These are phyloP conservation scores for Raffaelea albimanens DNA, from an alignment of 2,329 filamentous ascomycete species.

Conservation along the genomic window DNA sequence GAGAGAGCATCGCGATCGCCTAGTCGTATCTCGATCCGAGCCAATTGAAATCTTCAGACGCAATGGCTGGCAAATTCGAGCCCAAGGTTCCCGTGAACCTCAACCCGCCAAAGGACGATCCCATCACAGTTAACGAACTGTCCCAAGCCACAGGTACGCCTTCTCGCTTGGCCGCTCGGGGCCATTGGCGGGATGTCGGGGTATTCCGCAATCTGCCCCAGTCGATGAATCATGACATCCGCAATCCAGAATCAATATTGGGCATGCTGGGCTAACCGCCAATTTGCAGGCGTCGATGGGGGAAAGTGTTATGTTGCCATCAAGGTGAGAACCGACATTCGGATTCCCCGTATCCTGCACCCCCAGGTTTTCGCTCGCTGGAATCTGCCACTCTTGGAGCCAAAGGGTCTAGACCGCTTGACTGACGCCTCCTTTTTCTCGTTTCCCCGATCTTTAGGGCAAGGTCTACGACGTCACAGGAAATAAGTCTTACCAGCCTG, in stretches of 20 bases:
- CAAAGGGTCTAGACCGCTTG: no score
- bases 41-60: conserved; percentile 5
- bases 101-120: conserved; percentile 76
- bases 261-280: background rate
- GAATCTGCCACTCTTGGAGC: no score
- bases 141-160: conserved; percentile 70
- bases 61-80: conserved; percentile 60
- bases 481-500: conserved; percentile 77
- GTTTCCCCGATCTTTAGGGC: conserved; percentile 45
- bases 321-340: conserved; percentile 35
- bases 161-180: background rate
- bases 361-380: no score
- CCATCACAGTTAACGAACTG: conserved; percentile 72
- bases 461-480: conserved; percentile 89
- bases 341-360: background rate
- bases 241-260: no score
- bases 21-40: no score
- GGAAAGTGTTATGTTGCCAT: conserved; percentile 60
- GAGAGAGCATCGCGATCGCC: no score
- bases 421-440: background rate
- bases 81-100: conserved; percentile 70
- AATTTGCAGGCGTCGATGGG: conserved; percentile 48
- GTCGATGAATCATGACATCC: background rate
- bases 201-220: no score
- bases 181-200: no score